Evolutionary conservation across 2,329 filamentous ascomycete species (phyloP).

Genomic region (Pseudonectria buxi): DNA sequence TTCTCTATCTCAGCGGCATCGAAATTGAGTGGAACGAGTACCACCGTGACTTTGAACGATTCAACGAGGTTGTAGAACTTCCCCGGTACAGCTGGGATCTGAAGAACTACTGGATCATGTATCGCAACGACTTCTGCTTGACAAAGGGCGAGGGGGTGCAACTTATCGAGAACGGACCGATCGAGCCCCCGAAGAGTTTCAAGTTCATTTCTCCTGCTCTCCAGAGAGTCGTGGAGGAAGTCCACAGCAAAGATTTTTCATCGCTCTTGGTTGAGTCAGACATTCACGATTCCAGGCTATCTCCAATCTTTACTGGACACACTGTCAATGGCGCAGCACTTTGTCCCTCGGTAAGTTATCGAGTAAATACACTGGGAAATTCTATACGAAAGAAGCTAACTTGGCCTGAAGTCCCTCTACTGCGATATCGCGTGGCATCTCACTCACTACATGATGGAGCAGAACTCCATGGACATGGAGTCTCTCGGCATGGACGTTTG

Average conservation of each 20-base stretch:
- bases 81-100: constrained; percentile 67
- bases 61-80: constrained; percentile 48
- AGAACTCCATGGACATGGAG: constrained; percentile 4
- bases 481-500: constrained; percentile 13
- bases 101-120: constrained; percentile 64
- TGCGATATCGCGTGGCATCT: constrained; percentile 10
- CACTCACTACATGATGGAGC: constrained; percentile 10
- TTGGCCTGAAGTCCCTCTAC: neutral
- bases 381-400: no score
- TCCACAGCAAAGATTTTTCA: constrained; percentile 4
- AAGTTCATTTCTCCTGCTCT: constrained; percentile 15
- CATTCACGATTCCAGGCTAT: constrained; percentile 8
- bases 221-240: constrained; percentile 13
- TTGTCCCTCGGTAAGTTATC: constrained; percentile 29
- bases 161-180: neutral
- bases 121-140: constrained; percentile 63
- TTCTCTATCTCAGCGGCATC: constrained; percentile 54
- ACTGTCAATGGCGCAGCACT: constrained; percentile 14
- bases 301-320: constrained; percentile 13
- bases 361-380: no score
- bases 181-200: neutral
- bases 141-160: constrained; percentile 48
- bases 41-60: constrained; percentile 42
- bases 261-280: constrained; percentile 11
- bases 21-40: constrained; percentile 63